phyloP scores from a whole-genome alignment of 148 eudicot genomes.

The Salicornia ramosissima region DNA sequence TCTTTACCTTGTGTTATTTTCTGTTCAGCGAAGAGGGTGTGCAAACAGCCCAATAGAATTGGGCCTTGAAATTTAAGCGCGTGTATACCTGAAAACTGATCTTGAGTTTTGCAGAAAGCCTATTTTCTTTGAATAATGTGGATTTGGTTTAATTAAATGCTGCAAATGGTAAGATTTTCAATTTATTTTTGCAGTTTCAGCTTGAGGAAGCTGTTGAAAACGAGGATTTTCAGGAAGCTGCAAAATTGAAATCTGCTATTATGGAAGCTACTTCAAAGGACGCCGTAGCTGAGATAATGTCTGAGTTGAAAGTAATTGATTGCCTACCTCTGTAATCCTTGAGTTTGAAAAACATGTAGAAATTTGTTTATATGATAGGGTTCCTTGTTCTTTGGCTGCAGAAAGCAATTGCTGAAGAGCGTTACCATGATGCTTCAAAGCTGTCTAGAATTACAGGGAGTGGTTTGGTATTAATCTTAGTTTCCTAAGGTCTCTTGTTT shows the following conservation, averaged over 20 bases:
- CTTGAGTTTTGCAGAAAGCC: too few relatives aligned
- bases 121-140: not conserved
- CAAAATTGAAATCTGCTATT: slow-evolving; percentile 67
- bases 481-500: not conserved
- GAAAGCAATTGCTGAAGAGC: slow-evolving; percentile 88
- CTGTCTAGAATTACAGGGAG: slow-evolving; percentile 79
- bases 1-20: too few relatives aligned
- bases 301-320: slow-evolving; percentile 50
- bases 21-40: too few relatives aligned
- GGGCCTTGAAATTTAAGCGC: too few relatives aligned
- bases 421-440: slow-evolving; percentile 90
- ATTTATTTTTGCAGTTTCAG: slow-evolving; percentile 58
- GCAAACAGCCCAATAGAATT: too few relatives aligned
- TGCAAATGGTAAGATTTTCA: not conserved
- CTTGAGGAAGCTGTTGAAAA: slow-evolving; percentile 88
- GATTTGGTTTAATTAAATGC: not conserved
- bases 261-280: slow-evolving; percentile 77
- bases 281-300: slow-evolving; percentile 78
- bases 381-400: slow-evolving; percentile 29
- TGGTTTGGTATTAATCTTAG: slow-evolving; percentile 65
- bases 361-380: slow-evolving; percentile 7
- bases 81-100: too few relatives aligned
- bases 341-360: not conserved
- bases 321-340: slow-evolving; percentile 8
- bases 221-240: slow-evolving; percentile 95